phyloP scores from a whole-genome alignment of 2,329 filamentous ascomycete genomes.

The Fusarium albidum region DNA sequence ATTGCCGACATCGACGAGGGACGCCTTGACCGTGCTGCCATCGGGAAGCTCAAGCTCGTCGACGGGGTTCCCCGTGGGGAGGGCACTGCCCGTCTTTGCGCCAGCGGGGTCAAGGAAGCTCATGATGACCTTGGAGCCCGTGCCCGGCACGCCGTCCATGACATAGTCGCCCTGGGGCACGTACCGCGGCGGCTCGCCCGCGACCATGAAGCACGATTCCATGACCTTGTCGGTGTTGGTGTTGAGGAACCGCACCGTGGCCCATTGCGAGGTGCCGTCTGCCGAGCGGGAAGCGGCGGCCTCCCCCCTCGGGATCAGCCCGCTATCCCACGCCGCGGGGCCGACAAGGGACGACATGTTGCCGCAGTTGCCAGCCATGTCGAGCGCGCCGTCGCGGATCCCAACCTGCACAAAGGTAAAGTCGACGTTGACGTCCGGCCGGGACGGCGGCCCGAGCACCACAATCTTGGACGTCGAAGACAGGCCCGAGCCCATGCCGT shows the following conservation, averaged over 20 bases:
- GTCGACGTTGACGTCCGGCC: conserved; percentile 65
- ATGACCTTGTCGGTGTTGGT: conserved; percentile 76
- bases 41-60: conserved; percentile 56
- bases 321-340: conserved; percentile 53
- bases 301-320: conserved; percentile 32
- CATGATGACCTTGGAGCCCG: conserved; percentile 63
- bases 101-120: conserved; percentile 70
- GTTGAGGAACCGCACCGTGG: conserved; percentile 69
- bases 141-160: conserved; percentile 71
- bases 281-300: no score
- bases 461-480: conserved; percentile 77
- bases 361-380: conserved; percentile 77
- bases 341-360: conserved; percentile 76
- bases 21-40: conserved; percentile 53
- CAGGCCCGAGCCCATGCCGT: conserved; percentile 75
- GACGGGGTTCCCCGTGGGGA: conserved; percentile 60
- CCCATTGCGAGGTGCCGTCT: conserved; percentile 43
- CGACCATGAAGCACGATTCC: conserved; percentile 62
- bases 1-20: conserved; percentile 70
- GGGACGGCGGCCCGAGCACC: conserved; percentile 63
- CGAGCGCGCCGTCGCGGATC: conserved; percentile 66
- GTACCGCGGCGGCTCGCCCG: conserved; percentile 45
- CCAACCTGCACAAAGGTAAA: conserved; percentile 78
- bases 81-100: conserved; percentile 64
- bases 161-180: conserved; percentile 58